These are phyloP conservation scores for Musa acuminata DNA, from an alignment of 176 grass and related monocot species.

Conservation along the genomic window DNA sequence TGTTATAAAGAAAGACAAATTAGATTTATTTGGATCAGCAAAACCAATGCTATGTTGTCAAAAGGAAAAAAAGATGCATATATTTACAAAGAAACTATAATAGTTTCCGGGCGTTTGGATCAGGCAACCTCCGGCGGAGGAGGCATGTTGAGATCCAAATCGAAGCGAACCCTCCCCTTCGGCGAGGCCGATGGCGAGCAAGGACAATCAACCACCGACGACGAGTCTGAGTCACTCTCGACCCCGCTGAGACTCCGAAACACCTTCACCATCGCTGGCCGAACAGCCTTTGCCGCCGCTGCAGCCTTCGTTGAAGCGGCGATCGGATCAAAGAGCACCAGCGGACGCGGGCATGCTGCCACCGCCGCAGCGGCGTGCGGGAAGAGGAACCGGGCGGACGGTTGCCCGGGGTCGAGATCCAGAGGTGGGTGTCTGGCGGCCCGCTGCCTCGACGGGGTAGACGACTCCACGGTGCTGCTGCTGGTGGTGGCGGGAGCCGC, in stretches of 20 bases:
- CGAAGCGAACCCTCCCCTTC: neutral
- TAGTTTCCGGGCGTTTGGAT: neutral
- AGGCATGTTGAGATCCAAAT: constrained; percentile 68
- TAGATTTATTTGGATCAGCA: too few species aligned
- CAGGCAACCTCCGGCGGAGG: constrained; percentile 23
- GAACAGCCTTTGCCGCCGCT: constrained; percentile 1
- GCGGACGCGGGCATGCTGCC: neutral
- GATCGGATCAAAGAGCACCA: neutral
- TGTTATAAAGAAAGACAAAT: too few species aligned
- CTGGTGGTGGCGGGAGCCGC: neutral
- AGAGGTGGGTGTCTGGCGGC: neutral
- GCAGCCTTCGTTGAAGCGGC: neutral
- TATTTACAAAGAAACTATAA: too few species aligned
- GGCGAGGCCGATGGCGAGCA: constrained; percentile 11
- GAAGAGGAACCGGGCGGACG: neutral
- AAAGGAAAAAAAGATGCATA: too few species aligned
- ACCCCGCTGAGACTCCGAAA: neutral
- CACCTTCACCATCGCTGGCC: neutral
- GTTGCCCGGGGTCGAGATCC: neutral
- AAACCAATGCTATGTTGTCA: too few species aligned
- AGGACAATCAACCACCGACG: constrained; percentile 4
- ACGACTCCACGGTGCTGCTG: constrained; percentile 68
- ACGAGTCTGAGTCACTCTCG: constrained; percentile 51
- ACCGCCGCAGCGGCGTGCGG: neutral
- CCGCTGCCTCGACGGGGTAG: neutral